Evolutionary conservation across 495 filamentous ascomycete genomes (phyloP), one percentile per base, ranked within the genome.

Genomic region (Penicillium macrosclerotiorum): DNA sequence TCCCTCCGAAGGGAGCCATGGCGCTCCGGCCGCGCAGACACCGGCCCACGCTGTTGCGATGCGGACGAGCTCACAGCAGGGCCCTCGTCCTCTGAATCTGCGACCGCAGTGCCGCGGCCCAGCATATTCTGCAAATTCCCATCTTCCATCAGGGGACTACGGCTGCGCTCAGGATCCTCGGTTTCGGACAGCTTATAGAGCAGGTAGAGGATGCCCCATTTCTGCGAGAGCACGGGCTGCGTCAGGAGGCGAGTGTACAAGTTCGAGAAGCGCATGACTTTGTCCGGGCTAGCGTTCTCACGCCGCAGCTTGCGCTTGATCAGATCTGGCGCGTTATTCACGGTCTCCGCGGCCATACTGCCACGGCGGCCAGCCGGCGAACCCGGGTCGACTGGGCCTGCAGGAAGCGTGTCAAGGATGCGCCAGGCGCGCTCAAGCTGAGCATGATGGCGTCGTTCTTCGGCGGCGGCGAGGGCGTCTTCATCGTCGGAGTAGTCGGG

Each of bases 131-230:
- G 65, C 42, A 72, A 29, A 40, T 69, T 62, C 5, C 32, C 60
- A 17, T 67, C 65, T 5, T 72, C 67, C 56, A 71, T 58, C 35
- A 61, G 39, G 6, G 72, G 72, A 42, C 69, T 73, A 23, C 69
- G 58, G 41, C 61, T 67, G 12, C 63, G 45, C 26, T 55, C 64
- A 11, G 54, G 24, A 5, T 66, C 64, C 13, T 69, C 62, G 20
- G 84, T 82, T 49, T 82, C 80, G 36, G 86, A 82, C 31, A 98
- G 75, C 52, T 86, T 85, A 57, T 90, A 85, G 16, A 99, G 81
- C 32, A 99, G 78, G 60, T 92, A 90, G 5, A 99, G 74, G 51
- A 96, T 95, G 2, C 86, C 90, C 90, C 92, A 96, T 79, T 97
- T 99, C 64, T 95, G 86, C 54, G 83, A 84, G 23, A 99, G 74